These are phyloP conservation scores for Apophysomyces variabilis DNA, from an alignment of 371 early-diverging fungal genomes.

Conservation along the genomic window DNA sequence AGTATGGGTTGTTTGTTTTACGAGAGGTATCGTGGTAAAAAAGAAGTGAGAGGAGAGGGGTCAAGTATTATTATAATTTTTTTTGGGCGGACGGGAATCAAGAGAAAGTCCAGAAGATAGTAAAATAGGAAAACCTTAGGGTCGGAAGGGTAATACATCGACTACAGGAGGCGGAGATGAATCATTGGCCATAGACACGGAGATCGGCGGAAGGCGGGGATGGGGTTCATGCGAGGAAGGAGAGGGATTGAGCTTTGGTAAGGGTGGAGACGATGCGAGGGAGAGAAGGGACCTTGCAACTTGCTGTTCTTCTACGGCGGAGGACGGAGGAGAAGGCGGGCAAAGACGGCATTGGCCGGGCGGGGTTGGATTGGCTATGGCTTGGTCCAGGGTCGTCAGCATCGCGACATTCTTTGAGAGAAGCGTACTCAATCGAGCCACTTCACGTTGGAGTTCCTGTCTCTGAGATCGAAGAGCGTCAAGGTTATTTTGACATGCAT, in stretches of 20 bases:
- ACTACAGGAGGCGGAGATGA: conserved; percentile 11
- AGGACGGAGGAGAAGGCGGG: conserved; percentile 14
- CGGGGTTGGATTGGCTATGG: conserved; percentile 27
- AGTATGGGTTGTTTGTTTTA: not conserved
- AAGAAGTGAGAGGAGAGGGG: not conserved
- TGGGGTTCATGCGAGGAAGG: conserved; percentile 14
- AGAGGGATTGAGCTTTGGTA: conserved; percentile 5
- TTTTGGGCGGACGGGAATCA: not conserved
- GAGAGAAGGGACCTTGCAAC: conserved; percentile 31
- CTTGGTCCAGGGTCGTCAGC: conserved; percentile 56
- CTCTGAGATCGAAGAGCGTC: conserved; percentile 57
- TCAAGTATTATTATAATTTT: no score
- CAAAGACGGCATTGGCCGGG: conserved; percentile 15
- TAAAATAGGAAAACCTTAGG: not conserved
- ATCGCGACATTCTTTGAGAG: conserved; percentile 57
- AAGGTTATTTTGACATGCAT: conserved; percentile 33
- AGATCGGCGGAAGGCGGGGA: conserved; percentile 20
- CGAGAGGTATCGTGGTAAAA: not conserved
- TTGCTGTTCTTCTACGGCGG: conserved; percentile 22
- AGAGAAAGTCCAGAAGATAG: not conserved
- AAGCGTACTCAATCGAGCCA: conserved; percentile 53
- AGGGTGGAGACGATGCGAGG: conserved; percentile 24
- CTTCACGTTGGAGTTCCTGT: conserved; percentile 59
- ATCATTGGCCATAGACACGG: conserved; percentile 8
- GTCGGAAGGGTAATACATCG: conserved; percentile 6